phyloP scores from a whole-genome alignment of 768 basidiomycete species.

The Paxillus involutus region DNA sequence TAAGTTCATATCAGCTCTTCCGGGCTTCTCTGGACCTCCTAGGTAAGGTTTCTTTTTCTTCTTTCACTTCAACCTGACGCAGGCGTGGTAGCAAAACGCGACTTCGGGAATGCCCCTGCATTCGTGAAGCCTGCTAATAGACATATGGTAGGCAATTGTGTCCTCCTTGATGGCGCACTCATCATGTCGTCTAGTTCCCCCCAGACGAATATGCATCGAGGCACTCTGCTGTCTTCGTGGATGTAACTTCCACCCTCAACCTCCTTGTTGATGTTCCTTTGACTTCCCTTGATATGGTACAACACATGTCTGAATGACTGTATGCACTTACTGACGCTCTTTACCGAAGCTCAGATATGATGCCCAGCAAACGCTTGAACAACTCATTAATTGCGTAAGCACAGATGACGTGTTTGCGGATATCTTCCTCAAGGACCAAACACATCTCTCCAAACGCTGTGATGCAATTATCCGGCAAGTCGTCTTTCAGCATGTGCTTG shows the following conservation, averaged over 20 bases:
- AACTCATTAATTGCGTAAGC: constrained; percentile 47
- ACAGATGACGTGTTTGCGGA: constrained; percentile 64
- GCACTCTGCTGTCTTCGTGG: constrained; percentile 68
- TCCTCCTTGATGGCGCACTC: background rate
- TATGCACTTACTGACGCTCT: background rate
- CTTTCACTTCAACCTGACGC: constrained; percentile 9
- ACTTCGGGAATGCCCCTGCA: constrained; percentile 55
- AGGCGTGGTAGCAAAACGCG: constrained; percentile 57
- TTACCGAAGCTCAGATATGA: constrained; percentile 68
- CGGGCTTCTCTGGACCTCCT: constrained; percentile 83
- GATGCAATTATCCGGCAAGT: constrained; percentile 69
- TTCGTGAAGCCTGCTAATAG: constrained; percentile 59
- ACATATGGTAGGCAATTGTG: constrained; percentile 45
- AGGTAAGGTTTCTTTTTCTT: constrained; percentile 43
- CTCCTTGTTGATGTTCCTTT: constrained; percentile 72
- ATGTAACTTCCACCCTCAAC: constrained; percentile 76
- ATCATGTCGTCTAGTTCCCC: constrained; percentile 45
- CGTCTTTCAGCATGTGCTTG: background rate
- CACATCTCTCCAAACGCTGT: constrained; percentile 63
- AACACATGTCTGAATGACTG: constrained; percentile 9
- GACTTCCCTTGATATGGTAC: constrained; percentile 76
- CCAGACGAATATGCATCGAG: constrained; percentile 54
- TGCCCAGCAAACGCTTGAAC: constrained; percentile 69
- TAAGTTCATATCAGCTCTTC: constrained; percentile 91
- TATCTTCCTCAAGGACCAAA: constrained; percentile 73